Evolutionary conservation across 2,329 filamentous ascomycete genomes (phyloP).

Genomic region (Penicillium paneum): DNA sequence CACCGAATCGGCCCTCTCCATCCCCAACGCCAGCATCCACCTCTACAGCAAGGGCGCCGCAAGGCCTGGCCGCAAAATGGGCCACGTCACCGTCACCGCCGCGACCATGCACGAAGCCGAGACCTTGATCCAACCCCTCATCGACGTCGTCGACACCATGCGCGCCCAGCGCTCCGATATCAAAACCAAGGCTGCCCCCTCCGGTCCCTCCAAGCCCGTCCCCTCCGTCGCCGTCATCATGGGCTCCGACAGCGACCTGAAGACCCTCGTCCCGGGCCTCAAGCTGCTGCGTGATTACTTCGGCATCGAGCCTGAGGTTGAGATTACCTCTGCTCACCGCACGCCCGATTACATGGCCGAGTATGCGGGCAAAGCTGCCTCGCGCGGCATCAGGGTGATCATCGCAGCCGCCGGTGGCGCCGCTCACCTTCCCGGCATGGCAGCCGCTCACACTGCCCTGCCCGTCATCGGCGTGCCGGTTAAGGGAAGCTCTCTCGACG

Average conservation of each 20-base stretch:
- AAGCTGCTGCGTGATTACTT: constrained; percentile 45
- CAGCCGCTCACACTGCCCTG: constrained; percentile 65
- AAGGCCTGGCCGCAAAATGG: constrained; percentile 88
- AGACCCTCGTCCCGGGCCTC: constrained; percentile 45
- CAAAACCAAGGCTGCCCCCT: constrained; percentile 32
- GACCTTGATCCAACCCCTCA: constrained; percentile 64
- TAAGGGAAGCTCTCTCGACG: constrained; percentile 69
- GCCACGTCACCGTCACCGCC: constrained; percentile 81
- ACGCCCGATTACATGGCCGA: constrained; percentile 68
- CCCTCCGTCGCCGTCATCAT: constrained; percentile 48
- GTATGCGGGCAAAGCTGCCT: constrained; percentile 62
- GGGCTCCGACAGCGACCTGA: constrained; percentile 49
- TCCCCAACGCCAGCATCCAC: constrained; percentile 66
- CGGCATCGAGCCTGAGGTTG: constrained; percentile 44
- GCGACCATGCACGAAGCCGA: constrained; percentile 66
- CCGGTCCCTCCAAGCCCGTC: constrained; percentile 31
- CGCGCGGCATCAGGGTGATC: constrained; percentile 66
- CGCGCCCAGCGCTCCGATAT: constrained; percentile 53
- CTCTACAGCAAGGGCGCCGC: constrained; percentile 86
- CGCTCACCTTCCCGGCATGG: constrained; percentile 72
- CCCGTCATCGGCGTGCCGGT: constrained; percentile 77
- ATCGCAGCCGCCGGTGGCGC: constrained; percentile 75
- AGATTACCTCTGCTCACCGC: constrained; percentile 58
- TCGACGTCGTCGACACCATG: constrained; percentile 76
- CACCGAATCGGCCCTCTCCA: constrained; percentile 55